Base-by-base conservation (phyloP, 2,329 filamentous ascomycete genomes). In the Colletotrichum liriopes region DNA sequence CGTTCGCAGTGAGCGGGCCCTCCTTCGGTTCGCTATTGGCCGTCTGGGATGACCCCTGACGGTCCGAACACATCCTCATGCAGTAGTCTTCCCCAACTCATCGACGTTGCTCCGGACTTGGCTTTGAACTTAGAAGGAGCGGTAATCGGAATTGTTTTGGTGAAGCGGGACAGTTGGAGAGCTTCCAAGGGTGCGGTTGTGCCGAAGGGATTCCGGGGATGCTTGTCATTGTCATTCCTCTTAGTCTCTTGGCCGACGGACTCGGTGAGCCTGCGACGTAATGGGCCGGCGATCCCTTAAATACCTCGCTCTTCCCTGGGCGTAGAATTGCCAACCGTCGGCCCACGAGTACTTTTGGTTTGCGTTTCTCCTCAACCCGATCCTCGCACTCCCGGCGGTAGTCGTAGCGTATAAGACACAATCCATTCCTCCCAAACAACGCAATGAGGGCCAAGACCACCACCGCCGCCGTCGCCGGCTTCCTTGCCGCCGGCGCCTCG, bases 401-500 rank as follows among this genome's bases (percentile, higher is more conserved):
- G 12, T 5, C 32, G 26, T 16, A 60, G 32, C 45, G 5, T 39
- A 9, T 32, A 63, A 43, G 37, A 39, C 54, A 39, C 39, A 18
- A 23, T 23, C 55, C 16, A n/a, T 35, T 35, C 35, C 14, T 20
- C 7, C 16, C 18, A 32, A 37, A 60, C 32, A 37, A 23, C 20
- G 4, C 39, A 20, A 72, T 72, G 69, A 72, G 59, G 52, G 18
- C 47, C 29, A 69, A 49, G 43, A 70, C 43, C 35, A 63, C 35
- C 16, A 23, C 59, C 49, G 23, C 55, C 32, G 56, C 69, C 45
- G 45, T 60, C 23, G 32, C 78, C 37, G 45, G 77, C 55, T 77
- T 78, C 23, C 69, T 79, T 16, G 39, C 79, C 52, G 77, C 76
- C 55, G 65, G 75, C 39, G 75, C 75, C 9, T 58, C 75, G 61